phyloP scores from a whole-genome alignment of 768 basidiomycete genomes.

The Termitomyces sp. region DNA sequence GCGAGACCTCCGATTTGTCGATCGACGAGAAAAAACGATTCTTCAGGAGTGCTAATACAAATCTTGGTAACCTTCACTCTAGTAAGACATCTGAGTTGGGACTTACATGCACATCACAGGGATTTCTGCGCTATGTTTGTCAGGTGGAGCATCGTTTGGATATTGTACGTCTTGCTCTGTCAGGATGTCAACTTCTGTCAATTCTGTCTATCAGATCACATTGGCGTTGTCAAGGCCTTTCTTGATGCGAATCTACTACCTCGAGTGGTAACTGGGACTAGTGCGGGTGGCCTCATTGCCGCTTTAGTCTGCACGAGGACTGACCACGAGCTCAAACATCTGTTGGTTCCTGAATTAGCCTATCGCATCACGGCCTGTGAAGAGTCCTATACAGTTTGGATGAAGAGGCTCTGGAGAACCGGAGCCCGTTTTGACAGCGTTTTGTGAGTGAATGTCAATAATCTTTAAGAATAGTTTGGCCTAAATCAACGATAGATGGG shows the following conservation, averaged over 20 bases:
- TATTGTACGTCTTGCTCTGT: constrained; percentile 55
- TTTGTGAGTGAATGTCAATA: constrained; percentile 20
- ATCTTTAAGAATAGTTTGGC: neutral
- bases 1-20: constrained; percentile 65
- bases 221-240: constrained; percentile 90
- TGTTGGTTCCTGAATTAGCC: constrained; percentile 82
- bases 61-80: constrained; percentile 49
- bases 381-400: constrained; percentile 68
- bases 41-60: constrained; percentile 84
- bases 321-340: constrained; percentile 72
- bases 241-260: constrained; percentile 83
- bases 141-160: constrained; percentile 94
- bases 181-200: neutral
- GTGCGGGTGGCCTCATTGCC: constrained; percentile 81
- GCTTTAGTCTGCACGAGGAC: constrained; percentile 82
- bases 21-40: constrained; percentile 89
- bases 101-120: constrained; percentile 21
- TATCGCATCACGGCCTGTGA: constrained; percentile 78
- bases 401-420: constrained; percentile 69
- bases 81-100: neutral
- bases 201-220: constrained; percentile 52
- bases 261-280: constrained; percentile 91
- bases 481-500: constrained; percentile 50
- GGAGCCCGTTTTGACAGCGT: constrained; percentile 95
- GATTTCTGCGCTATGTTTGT: constrained; percentile 86